Evolutionary conservation across 2,329 filamentous ascomycete genomes (phyloP), one percentile per base, ranked within the genome.

Genomic region (Raffaelea deltoideospora): DNA sequence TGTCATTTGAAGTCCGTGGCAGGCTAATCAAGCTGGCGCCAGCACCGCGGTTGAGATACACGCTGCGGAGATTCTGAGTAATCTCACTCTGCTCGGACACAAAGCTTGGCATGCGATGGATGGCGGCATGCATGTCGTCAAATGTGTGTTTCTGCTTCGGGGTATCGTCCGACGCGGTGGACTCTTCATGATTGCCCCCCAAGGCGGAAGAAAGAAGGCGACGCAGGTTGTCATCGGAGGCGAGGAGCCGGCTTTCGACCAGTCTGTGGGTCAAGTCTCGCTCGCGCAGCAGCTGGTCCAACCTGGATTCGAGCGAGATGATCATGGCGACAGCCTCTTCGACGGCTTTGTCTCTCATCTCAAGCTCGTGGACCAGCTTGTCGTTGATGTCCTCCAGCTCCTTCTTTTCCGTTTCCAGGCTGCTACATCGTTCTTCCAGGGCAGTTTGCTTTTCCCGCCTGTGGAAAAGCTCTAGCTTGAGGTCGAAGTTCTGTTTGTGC

Each of bases 401-500:
- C 41, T 76, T 77, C 44, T 76, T 62, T 14, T 71, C 64, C 68
- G 63, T 33, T 68, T 53, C 48, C 71, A 67, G 4, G 53, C 55
- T 65, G 37, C 74, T 64, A 8, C 43, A 42, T 14, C 34, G 40
- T 27, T 55, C 52, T 42, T 74, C 68, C 15, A 81, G 56, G 5
- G 52, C 53, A 9, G 63, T 64, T 48, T 79, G 75, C 37, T 69
- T 65, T 53, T 84, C 71, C 21, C 79, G 65, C 7, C 76, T 67
- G 49, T 84, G 77, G 46, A 69, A 81, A 1, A 85, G 55, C 50
- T 84, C 78, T 23, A 84, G 61, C 53, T 85, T 84, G 30, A 85
- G 63, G 45, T 82, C 78, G 46, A 84, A 85, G 48, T 84, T 85
- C 55, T 82, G 72, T 50, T 85, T 85, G 52, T 78, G 74, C 18